phyloP scores from a whole-genome alignment of 768 basidiomycete genomes.

The Royoungia palumana region DNA sequence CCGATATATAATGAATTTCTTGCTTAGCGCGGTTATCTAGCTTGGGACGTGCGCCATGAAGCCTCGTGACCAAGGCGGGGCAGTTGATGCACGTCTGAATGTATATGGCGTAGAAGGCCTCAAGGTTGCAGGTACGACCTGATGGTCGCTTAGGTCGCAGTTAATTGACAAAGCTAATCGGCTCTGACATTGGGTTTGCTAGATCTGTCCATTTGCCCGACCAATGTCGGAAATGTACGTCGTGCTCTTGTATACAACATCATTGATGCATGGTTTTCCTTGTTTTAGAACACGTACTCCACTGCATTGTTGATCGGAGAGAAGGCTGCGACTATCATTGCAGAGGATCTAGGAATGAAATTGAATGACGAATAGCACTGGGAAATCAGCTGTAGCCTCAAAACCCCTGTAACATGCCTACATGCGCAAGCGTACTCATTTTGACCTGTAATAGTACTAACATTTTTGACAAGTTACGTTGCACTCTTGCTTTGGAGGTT shows the following conservation, averaged over 20 bases:
- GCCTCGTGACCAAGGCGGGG: slow-evolving; percentile 16
- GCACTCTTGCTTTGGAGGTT: too few species aligned
- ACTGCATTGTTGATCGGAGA: slow-evolving; percentile 50
- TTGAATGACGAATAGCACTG: too few species aligned
- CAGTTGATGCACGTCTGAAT: slow-evolving; percentile 11
- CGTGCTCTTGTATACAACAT: too few species aligned
- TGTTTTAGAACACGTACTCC: slow-evolving; percentile 39
- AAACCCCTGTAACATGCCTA: too few species aligned
- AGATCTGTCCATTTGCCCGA: slow-evolving; percentile 32
- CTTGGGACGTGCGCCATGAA: slow-evolving; percentile 72
- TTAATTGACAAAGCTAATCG: too few species aligned
- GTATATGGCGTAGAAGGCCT: slow-evolving; percentile 11
- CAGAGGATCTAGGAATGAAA: slow-evolving; percentile 40
- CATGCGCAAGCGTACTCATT: too few species aligned
- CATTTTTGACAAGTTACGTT: too few species aligned
- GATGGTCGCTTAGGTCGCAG: too few species aligned
- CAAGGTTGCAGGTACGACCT: slow-evolving; percentile 14
- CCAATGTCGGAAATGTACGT: slow-evolving; percentile 6
- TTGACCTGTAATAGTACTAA: too few species aligned
- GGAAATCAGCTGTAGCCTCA: too few species aligned
- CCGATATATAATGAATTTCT: too few species aligned
- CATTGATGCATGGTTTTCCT: not conserved
- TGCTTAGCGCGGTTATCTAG: slow-evolving; percentile 26
- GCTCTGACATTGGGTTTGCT: not conserved
- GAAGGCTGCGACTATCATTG: slow-evolving; percentile 59